These are phyloP conservation scores for Neonectria magnoliae DNA, from an alignment of 2,329 filamentous ascomycete genomes.

Conservation along the genomic window DNA sequence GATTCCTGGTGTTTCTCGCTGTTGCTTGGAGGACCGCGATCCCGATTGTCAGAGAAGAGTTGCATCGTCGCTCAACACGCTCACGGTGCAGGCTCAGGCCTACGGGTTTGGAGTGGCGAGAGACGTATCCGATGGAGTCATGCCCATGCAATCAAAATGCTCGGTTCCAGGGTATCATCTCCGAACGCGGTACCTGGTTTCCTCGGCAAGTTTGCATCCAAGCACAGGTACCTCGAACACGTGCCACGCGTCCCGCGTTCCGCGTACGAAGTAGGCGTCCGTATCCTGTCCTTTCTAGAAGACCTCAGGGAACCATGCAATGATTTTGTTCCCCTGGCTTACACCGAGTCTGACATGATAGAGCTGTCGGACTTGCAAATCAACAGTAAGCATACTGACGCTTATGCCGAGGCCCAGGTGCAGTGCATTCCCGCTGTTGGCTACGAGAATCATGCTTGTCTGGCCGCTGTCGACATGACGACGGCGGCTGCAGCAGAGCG, in stretches of 20 bases:
- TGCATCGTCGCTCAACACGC: background rate
- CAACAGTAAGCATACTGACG: background rate
- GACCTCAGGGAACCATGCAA: background rate
- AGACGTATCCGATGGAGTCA: slow-evolving; percentile 16
- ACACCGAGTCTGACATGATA: background rate
- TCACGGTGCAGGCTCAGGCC: background rate
- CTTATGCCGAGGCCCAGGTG: background rate
- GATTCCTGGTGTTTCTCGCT: background rate
- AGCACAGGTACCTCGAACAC: slow-evolving; percentile 3
- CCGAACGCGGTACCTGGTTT: background rate
- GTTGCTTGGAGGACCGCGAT: background rate
- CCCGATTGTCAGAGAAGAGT: background rate
- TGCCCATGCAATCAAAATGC: slow-evolving; percentile 5
- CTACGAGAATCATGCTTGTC: background rate
- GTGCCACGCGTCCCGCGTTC: background rate
- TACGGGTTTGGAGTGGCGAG: slow-evolving; percentile 4
- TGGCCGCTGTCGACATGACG: slow-evolving; percentile 12
- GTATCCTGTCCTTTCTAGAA: slow-evolving; percentile 14
- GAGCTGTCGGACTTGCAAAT: background rate
- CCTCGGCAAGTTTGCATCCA: background rate
- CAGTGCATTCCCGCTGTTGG: background rate
- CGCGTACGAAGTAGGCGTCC: too few species aligned
- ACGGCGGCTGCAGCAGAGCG: slow-evolving; percentile 3
- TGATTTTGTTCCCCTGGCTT: slow-evolving; percentile 3
- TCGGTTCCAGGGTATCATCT: background rate